A percentile compares a stretch with the other conserved stretches of the same genome.
phyloP scores from a whole-genome alignment of 129 eudicot genomes.

The Lactuca saligna region DNA sequence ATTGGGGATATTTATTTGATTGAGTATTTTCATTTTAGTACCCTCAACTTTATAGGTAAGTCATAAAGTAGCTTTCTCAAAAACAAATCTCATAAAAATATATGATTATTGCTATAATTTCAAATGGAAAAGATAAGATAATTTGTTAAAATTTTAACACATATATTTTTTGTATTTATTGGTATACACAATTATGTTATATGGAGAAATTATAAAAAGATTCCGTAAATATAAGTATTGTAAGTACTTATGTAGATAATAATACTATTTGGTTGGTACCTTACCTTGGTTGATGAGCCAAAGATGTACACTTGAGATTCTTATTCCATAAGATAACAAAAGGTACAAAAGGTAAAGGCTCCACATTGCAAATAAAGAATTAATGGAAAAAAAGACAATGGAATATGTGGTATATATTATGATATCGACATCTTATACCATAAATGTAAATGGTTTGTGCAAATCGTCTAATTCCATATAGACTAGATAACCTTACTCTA shows the following conservation, averaged over 20 bases:
- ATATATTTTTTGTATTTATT: no score
- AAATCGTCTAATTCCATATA: no score
- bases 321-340: constrained; percentile 28
- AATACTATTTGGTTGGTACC: background rate
- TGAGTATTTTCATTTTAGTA: background rate
- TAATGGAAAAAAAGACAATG: background rate
- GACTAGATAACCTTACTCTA: no score
- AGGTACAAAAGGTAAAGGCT: constrained; percentile 13
- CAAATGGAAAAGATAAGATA: no score
- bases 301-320: constrained; percentile 14
- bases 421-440: background rate
- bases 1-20: background rate
- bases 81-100: no score
- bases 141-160: no score
- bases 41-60: constrained; percentile 4
- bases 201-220: background rate
- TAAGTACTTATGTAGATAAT: no score
- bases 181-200: background rate
- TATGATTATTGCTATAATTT: no score
- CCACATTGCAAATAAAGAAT: background rate
- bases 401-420: no score
- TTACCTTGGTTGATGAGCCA: constrained; percentile 10
- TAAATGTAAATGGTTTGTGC: no score
- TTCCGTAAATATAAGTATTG: background rate
- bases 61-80: background rate